Base-by-base conservation (phyloP, 805 yeast species). In the Yarrowia sp. region DNA sequence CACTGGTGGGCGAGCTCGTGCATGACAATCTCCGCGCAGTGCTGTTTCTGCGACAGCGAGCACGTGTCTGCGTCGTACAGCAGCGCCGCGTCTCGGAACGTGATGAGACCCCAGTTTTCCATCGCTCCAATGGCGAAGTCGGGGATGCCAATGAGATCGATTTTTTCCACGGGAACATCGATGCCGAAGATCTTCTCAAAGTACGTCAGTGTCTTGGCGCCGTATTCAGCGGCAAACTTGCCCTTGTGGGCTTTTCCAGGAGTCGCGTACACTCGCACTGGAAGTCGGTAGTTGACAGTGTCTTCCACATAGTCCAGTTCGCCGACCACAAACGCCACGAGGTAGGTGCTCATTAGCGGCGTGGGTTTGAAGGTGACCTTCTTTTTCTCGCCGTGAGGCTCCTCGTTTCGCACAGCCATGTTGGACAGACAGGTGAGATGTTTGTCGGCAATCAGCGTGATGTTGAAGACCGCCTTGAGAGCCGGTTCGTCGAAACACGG, bases 1-100 rank as follows among this genome's bases (percentile, higher is more conserved):
- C 96, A 91, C 76, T 91, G 95, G 78, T 91, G 97, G 8, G 96
- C 96, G 69, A 91, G 81, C 78, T 91, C 97, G 78, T 91, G 97
- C 69, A 88, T 87, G 43, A 91, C 89, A 39, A 91, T 95, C 73
- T 90, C 90, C 5, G 92, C 87, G 40, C 90, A 95, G 70, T 88
- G 88, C 75, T 87, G 86, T 75, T 88, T 85, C 76, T 83, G 84
- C 72, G 77, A 80, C 72, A 71, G 85, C 77, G 74, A 85, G 58
- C 94, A 86, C 72, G 84, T 84, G 72, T 85, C 84, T 69, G 90
- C 90, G 75, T 89, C 94, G 72, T 88, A 88, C 76, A 83, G 81
- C 69, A 87, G 73, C 39, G 86, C 89, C 33, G 84, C 84, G 7
- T 85, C 82, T 73, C 87, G 87, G 79, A 84, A 90, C 72, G 84